Evolutionary conservation across 345 rosid genomes (phyloP).

Genomic region (Euphorbia pulcherrima): DNA sequence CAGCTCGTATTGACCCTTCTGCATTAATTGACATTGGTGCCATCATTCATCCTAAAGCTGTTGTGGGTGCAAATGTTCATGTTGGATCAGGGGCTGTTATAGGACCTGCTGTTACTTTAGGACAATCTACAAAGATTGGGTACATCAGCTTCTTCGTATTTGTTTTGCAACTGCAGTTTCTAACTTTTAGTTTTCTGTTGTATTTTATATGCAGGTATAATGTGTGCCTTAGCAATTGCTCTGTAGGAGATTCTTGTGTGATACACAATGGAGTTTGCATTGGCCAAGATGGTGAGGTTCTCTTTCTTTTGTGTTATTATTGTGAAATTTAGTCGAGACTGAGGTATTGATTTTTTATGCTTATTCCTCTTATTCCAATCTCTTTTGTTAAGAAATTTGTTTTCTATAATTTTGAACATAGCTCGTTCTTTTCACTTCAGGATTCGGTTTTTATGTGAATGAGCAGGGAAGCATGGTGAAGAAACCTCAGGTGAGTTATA

Average conservation of each 20-base stretch:
- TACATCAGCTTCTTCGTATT: slow-evolving; percentile 12
- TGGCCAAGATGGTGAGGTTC: slow-evolving; percentile 79
- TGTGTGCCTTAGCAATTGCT: slow-evolving; percentile 61
- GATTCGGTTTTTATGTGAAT: slow-evolving; percentile 81
- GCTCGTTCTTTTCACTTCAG: slow-evolving; percentile 28
- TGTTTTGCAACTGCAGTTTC: background rate
- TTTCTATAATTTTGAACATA: background rate
- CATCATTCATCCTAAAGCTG: slow-evolving; percentile 49
- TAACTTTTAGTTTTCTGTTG: background rate
- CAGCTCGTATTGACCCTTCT: slow-evolving; percentile 54
- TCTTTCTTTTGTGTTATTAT: background rate
- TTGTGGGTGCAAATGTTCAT: slow-evolving; percentile 50
- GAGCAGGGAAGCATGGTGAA: slow-evolving; percentile 62
- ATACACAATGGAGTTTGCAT: slow-evolving; percentile 74
- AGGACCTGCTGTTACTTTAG: slow-evolving; percentile 59
- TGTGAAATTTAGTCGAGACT: background rate
- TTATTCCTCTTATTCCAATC: background rate
- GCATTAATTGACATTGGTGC: slow-evolving; percentile 57
- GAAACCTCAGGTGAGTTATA: slow-evolving; percentile 70
- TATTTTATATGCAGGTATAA: slow-evolving; percentile 44
- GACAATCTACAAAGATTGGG: slow-evolving; percentile 59
- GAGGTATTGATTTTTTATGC: background rate
- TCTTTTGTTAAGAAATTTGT: background rate
- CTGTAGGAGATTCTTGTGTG: slow-evolving; percentile 59
- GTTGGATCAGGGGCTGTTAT: slow-evolving; percentile 65